Evolutionary conservation across 1,284 basidiomycete species (phyloP).

Genomic region (Pisolithus thermaeus): DNA sequence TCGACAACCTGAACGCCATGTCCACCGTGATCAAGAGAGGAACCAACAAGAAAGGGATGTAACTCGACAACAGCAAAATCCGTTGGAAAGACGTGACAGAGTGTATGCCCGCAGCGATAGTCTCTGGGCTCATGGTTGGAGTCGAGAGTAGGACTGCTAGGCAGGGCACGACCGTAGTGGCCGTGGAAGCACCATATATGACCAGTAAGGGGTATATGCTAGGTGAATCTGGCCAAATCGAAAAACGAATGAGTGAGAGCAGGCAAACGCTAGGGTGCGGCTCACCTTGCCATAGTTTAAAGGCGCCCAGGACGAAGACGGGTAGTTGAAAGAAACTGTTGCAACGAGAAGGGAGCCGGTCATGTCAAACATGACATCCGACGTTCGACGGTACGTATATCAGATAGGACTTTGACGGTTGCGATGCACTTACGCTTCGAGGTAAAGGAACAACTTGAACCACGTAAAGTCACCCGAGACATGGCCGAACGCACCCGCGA

Average conservation of each 20-base stretch:
- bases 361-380: background rate
- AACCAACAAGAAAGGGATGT: constrained; percentile 71
- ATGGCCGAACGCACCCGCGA: constrained; percentile 46
- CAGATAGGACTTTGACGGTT: no score
- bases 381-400: no score
- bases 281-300: constrained; percentile 61
- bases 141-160: constrained; percentile 52
- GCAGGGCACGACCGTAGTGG: constrained; percentile 73
- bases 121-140: constrained; percentile 31
- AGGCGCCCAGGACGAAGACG: constrained; percentile 63
- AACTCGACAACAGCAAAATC: constrained; percentile 58
- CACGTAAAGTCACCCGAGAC: constrained; percentile 43
- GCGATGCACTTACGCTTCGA: constrained; percentile 45
- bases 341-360: no score
- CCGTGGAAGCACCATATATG: constrained; percentile 71
- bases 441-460: constrained; percentile 59
- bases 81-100: constrained; percentile 42
- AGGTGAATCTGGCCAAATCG: constrained; percentile 33
- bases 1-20: constrained; percentile 45
- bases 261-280: background rate
- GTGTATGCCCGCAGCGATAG: constrained; percentile 28
- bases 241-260: background rate
- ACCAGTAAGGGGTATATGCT: constrained; percentile 53
- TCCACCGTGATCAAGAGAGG: constrained; percentile 70
- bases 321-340: constrained; percentile 63